These are phyloP conservation scores for Balakata baccata DNA, from an alignment of 345 rosid genomes.

Conservation along the genomic window DNA sequence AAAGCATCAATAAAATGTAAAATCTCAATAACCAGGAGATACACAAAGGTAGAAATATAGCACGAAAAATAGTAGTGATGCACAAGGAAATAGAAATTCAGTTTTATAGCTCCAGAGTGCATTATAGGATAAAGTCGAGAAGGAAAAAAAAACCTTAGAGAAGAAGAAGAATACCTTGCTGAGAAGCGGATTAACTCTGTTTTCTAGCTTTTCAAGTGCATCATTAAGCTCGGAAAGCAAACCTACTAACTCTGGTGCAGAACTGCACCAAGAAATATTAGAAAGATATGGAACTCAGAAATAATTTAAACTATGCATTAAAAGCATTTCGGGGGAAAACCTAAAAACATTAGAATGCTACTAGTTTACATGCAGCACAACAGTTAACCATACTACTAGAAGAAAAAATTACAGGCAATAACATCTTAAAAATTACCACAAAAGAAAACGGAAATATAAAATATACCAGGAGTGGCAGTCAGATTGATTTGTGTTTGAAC, in stretches of 20 bases:
- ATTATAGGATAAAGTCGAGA: neutral
- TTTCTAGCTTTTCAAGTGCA: constrained; percentile 67
- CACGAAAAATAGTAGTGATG: neutral
- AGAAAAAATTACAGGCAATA: neutral
- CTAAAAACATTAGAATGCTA: neutral
- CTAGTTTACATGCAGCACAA: neutral
- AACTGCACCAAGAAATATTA: constrained; percentile 39
- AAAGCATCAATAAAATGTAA: constrained; percentile 10
- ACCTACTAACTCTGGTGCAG: constrained; percentile 92
- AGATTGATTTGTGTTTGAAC: neutral
- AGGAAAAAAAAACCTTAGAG: neutral
- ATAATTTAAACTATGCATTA: neutral
- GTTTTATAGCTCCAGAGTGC: neutral
- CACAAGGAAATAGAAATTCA: neutral
- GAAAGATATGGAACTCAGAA: neutral
- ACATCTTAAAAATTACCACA: neutral
- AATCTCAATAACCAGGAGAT: neutral
- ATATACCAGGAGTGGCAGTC: neutral
- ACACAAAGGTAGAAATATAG: neutral
- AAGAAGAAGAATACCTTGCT: constrained; percentile 45
- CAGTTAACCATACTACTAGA: neutral
- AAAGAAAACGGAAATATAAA: neutral
- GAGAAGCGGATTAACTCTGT: constrained; percentile 63
- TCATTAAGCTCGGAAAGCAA: constrained; percentile 74
- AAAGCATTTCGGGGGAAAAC: neutral